These are phyloP conservation scores for Nigrospora osmanthi DNA, from an alignment of 2,329 filamentous ascomycete species.

Conservation along the genomic window DNA sequence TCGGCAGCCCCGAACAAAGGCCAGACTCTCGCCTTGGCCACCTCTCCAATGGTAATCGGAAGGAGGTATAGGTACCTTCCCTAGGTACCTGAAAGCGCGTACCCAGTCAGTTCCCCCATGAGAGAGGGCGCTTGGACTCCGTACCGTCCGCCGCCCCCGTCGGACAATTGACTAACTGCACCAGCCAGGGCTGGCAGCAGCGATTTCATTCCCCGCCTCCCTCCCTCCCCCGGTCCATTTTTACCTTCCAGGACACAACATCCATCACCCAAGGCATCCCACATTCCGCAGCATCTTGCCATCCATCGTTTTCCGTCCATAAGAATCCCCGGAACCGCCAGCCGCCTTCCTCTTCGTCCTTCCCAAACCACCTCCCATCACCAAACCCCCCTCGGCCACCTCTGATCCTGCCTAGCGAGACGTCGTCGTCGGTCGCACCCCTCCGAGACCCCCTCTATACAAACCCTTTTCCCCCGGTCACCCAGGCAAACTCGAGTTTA, in stretches of 20 bases:
- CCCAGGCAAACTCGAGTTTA: slow-evolving; percentile 75
- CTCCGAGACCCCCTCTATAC: slow-evolving; percentile 23
- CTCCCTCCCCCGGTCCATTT: neutral
- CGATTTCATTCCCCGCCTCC: neutral
- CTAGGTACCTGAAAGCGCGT: no score
- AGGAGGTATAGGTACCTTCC: no score
- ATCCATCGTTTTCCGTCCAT: neutral
- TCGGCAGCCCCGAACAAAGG: no score
- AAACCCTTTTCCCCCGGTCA: slow-evolving; percentile 47
- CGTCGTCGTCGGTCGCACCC: slow-evolving; percentile 44
- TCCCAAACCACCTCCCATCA: slow-evolving; percentile 2
- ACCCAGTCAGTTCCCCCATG: no score
- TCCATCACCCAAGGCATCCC: neutral
- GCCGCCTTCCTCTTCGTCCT: neutral
- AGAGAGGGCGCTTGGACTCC: no score
- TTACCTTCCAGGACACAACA: neutral
- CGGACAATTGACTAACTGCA: no score
- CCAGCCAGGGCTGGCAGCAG: no score
- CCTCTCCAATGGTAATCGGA: no score
- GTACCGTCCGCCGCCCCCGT: no score
- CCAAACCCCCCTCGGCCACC: slow-evolving; percentile 4
- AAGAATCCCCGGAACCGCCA: neutral
- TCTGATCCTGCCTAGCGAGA: slow-evolving; percentile 34
- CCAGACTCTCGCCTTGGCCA: no score
- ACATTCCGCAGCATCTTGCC: neutral